These are phyloP conservation scores for Przewalskia tangutica DNA, from an alignment of 257 asterid species.

Conservation along the genomic window DNA sequence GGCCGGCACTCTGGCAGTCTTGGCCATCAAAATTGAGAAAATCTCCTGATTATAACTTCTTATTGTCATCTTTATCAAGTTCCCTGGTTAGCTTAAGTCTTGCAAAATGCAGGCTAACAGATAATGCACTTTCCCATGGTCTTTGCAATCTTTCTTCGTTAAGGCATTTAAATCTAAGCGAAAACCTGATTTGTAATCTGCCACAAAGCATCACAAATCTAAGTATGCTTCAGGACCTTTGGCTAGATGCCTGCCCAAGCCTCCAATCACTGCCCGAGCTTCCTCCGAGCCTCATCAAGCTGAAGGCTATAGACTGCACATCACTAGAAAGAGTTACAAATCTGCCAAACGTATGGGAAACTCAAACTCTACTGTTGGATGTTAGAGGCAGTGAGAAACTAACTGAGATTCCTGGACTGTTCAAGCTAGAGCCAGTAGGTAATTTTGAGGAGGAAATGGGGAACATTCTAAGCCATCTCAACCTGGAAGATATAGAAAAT, in stretches of 20 bases:
- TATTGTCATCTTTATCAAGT: slow-evolving; percentile 1
- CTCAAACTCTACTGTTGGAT: not conserved
- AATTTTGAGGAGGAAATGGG: not conserved
- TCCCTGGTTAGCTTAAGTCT: slow-evolving; percentile 12
- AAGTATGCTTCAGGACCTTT: slow-evolving; percentile 9
- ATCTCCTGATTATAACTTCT: not conserved
- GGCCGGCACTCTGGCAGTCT: not conserved
- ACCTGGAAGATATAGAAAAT: slow-evolving; percentile 3
- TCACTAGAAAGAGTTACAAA: slow-evolving; percentile 6
- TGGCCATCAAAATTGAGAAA: slow-evolving; percentile 2
- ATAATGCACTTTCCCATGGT: not conserved
- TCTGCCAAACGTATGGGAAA: not conserved
- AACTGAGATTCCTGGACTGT: slow-evolving; percentile 7
- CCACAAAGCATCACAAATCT: slow-evolving; percentile 5
- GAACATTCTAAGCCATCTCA: not conserved
- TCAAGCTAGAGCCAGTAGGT: not conserved
- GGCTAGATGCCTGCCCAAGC: not conserved
- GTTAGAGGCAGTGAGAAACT: not conserved
- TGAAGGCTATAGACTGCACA: slow-evolving; percentile 5
- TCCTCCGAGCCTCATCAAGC: not conserved
- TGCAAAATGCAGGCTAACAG: slow-evolving; percentile 8
- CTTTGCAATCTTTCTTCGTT: not conserved
- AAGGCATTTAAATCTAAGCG: slow-evolving; percentile 2
- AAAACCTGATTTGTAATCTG: not conserved
- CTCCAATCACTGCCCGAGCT: slow-evolving; percentile 10